phyloP scores from a whole-genome alignment of 2,329 filamentous ascomycete species.

The Penicillium capsulatum region DNA sequence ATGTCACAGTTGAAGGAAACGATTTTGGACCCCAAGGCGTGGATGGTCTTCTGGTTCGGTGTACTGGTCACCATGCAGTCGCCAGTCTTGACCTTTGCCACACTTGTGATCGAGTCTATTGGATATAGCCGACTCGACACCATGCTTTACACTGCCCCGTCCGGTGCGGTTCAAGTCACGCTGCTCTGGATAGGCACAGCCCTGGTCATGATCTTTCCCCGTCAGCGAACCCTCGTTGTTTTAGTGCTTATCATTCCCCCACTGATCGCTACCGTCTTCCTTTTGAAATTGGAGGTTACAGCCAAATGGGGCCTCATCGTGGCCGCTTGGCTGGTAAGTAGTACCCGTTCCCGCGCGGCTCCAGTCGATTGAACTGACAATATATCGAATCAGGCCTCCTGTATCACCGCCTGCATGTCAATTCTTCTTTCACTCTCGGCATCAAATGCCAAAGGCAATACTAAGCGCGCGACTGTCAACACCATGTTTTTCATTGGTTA shows the following conservation, averaged over 20 bases:
- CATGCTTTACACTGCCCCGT: slow-evolving; percentile 48
- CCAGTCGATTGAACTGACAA: too few relatives aligned
- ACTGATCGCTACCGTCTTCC: slow-evolving; percentile 44
- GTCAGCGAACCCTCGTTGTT: slow-evolving; percentile 39
- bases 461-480: slow-evolving; percentile 47
- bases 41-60: slow-evolving; percentile 46
- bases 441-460: slow-evolving; percentile 52
- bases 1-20: slow-evolving; percentile 44
- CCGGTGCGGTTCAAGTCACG: slow-evolving; percentile 46
- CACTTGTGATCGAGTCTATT: slow-evolving; percentile 48
- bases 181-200: slow-evolving; percentile 48
- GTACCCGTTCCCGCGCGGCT: slow-evolving; percentile 2
- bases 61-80: slow-evolving; percentile 45
- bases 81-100: slow-evolving; percentile 49
- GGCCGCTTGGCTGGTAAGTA: slow-evolving; percentile 44
- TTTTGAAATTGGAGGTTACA: slow-evolving; percentile 40
- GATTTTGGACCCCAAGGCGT: slow-evolving; percentile 43
- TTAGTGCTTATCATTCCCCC: slow-evolving; percentile 43
- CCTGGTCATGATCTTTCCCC: slow-evolving; percentile 40
- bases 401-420: slow-evolving; percentile 43
- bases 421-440: slow-evolving; percentile 45
- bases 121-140: slow-evolving; percentile 46
- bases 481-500: slow-evolving; percentile 52
- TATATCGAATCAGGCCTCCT: slow-evolving; percentile 32
- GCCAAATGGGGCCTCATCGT: slow-evolving; percentile 49